Base-by-base conservation (phyloP, 805 yeast species). In the Hanseniaspora singularis region DNA sequence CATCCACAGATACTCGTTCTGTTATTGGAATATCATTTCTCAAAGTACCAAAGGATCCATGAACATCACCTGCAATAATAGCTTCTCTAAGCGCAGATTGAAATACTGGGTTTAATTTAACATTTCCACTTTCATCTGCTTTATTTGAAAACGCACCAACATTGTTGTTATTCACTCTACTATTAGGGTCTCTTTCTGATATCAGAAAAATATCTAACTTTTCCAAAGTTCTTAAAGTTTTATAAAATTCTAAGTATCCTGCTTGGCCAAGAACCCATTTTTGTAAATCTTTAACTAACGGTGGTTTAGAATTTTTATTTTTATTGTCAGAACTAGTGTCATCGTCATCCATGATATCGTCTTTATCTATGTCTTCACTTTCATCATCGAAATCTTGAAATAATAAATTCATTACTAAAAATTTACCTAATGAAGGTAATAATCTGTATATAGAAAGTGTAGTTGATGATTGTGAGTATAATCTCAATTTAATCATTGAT, bases 401-500 rank as follows among this genome's bases (percentile, higher is more conserved):
- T 16, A 94, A 67, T 80, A 88, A 76, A 10, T 88, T 72, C 86
- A 86, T 81, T 41, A 89, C 77, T 56, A 81, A 80, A 62, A 85
- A 81, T 60, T 89, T 88, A 24, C 96, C 95, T 53, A 92, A 64
- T 20, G 88, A 78, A 0, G 98, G 96, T 15, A 92, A 69, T 50
- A 92, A 68, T 52, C 98, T 71, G 61, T 80, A 88, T n/a, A 92
- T 79, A 2, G 98, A 94, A 39, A 92, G 69, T 60, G 96, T 87
- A 48, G 98, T 85, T 11, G 96, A 95, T 2, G 98, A 95, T 43
- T 84, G 76, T 55, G 77, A 79, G 63, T 83, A 92, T 19, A 92
- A 71, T 57, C 86, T 75, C 19, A 79, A 70, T 55, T 88, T 89
- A n/a, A 86, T 84, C 5, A 81, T 70, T 57, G 81, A 86, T 1